These are phyloP conservation scores for Chaetoceros tenuissimus DNA, from an alignment of 108 stramenopile genomes.

Conservation along the genomic window DNA sequence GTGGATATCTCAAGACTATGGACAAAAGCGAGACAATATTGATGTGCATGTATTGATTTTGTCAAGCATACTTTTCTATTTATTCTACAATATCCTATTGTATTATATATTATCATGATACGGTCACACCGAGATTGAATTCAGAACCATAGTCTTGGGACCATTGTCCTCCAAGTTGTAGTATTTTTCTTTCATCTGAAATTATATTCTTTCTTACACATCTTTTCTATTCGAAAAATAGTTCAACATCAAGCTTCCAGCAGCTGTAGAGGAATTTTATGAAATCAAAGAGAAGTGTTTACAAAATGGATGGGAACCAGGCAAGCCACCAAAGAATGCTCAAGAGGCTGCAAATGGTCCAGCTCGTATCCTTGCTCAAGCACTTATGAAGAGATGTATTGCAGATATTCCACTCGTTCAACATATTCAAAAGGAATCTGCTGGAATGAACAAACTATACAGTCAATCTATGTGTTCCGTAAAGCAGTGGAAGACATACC, in stretches of 20 bases:
- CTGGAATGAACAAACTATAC: slow-evolving; percentile 86
- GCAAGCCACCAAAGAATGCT: slow-evolving; percentile 16
- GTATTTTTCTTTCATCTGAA: no score
- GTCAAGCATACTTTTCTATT: not conserved
- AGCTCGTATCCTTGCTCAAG: slow-evolving; percentile 73
- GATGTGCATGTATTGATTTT: not conserved
- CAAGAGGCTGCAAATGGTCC: slow-evolving; percentile 18
- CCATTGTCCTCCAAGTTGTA: no score
- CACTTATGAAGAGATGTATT: slow-evolving; percentile 89
- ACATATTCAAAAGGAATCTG: slow-evolving; percentile 86
- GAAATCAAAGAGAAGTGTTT: slow-evolving; percentile 63
- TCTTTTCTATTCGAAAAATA: slow-evolving; percentile 12
- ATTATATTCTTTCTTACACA: not conserved
- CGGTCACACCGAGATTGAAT: no score
- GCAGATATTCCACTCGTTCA: slow-evolving; percentile 85
- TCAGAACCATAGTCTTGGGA: no score
- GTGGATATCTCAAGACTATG: not conserved
- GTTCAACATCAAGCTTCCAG: slow-evolving; percentile 85
- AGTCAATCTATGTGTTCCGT: slow-evolving; percentile 87
- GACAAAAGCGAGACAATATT: slow-evolving; percentile 2
- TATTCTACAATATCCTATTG: no score
- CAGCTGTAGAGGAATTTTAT: slow-evolving; percentile 82
- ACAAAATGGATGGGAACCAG: slow-evolving; percentile 71
- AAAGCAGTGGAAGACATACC: slow-evolving; percentile 81
- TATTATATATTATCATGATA: no score